phyloP scores from a whole-genome alignment of 179 eudicot species.

The Sideroxylon spinosum region DNA sequence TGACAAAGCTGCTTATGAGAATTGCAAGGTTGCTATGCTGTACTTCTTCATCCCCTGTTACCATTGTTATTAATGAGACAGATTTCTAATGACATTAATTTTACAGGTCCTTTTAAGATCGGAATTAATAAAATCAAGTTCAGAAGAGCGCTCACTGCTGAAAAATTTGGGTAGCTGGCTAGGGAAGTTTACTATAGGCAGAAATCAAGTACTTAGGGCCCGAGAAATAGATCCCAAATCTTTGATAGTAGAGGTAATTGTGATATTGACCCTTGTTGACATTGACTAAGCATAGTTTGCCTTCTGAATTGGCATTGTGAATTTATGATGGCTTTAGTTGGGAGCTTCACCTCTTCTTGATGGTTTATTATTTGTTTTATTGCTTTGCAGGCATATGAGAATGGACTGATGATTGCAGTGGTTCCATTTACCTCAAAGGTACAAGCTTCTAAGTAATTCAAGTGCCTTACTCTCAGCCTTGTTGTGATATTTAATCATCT shows the following conservation, averaged over 20 bases:
- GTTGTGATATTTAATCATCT: constrained; percentile 7
- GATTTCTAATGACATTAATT: background rate
- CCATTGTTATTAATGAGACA: background rate
- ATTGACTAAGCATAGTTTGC: background rate
- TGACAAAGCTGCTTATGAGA: constrained; percentile 67
- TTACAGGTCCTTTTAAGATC: constrained; percentile 75
- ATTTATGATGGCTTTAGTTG: background rate
- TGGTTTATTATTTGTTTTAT: background rate
- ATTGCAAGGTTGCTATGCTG: constrained; percentile 57
- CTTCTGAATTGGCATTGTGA: background rate
- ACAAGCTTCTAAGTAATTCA: background rate
- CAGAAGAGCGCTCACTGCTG: constrained; percentile 80
- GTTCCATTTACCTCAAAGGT: constrained; percentile 94
- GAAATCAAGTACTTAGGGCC: constrained; percentile 70
- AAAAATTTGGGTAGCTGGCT: constrained; percentile 94
- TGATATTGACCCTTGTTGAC: background rate
- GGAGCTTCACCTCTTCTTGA: background rate
- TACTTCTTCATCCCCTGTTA: background rate
- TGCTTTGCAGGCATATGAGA: constrained; percentile 67
- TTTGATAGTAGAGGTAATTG: constrained; percentile 60
- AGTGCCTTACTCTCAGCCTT: background rate
- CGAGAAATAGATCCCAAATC: constrained; percentile 78
- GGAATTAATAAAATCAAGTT: constrained; percentile 86
- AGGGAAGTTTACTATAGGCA: constrained; percentile 78
- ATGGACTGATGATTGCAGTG: constrained; percentile 78